Conservation (phyloP, 441 rosid genomes). For the Croton laevigatus region DNA sequence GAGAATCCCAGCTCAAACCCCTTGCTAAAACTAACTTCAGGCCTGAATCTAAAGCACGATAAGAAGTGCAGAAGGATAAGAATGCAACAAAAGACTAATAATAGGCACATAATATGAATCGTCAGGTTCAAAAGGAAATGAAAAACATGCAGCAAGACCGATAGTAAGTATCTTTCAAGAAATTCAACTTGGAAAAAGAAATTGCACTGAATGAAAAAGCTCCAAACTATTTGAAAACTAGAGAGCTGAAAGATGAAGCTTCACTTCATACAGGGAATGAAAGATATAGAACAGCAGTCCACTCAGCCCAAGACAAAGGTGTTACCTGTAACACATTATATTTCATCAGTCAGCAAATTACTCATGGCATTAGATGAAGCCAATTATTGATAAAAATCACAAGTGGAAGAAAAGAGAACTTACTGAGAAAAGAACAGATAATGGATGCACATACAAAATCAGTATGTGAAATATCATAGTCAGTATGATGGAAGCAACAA, state of each 20-base stretch:
- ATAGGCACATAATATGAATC: background rate
- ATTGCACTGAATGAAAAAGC: background rate
- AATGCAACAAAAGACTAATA: too few species aligned
- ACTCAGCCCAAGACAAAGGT: slow-evolving; percentile 91
- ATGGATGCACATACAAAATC: slow-evolving; percentile 78
- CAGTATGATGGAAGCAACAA: slow-evolving; percentile 82
- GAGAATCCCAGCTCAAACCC: too few species aligned
- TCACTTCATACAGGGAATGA: slow-evolving; percentile 83
- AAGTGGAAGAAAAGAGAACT: slow-evolving; percentile 33
- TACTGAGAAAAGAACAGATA: slow-evolving; percentile 95
- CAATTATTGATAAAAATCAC: slow-evolving; percentile 7
- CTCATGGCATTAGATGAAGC: slow-evolving; percentile 6
- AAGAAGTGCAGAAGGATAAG: too few species aligned
- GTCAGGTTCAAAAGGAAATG: too few species aligned
- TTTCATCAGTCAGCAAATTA: slow-evolving; percentile 17
- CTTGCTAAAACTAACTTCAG: too few species aligned
- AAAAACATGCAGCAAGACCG: background rate
- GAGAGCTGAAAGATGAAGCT: slow-evolving; percentile 6
- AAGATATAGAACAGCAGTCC: slow-evolving; percentile 83
- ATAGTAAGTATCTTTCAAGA: background rate
- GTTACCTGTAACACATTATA: slow-evolving; percentile 64
- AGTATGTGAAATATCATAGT: slow-evolving; percentile 91
- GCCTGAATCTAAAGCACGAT: too few species aligned
- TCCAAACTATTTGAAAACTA: background rate
- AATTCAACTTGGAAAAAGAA: background rate